Evolutionary conservation across 2,329 filamentous ascomycete species (phyloP).

Genomic region (Metarhizium humberi): DNA sequence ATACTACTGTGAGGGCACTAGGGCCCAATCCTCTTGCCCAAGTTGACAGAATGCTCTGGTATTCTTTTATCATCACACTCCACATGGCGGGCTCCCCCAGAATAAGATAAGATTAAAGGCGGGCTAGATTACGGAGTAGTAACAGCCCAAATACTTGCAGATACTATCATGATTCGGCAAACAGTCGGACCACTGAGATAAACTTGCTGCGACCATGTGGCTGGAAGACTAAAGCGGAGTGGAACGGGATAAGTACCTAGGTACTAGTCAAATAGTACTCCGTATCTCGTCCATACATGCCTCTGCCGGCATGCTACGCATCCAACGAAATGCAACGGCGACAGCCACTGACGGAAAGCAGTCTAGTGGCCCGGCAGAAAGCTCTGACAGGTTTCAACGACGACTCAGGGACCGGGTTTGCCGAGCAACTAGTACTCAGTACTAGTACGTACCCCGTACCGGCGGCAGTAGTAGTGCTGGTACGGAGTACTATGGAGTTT

Average conservation of each 20-base stretch:
- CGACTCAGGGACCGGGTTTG: not conserved
- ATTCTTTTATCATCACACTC: no score
- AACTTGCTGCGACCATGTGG: slow-evolving; percentile 19
- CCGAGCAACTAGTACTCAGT: not conserved
- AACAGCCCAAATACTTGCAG: no score
- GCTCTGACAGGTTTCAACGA: not conserved
- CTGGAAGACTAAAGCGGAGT: slow-evolving; percentile 15
- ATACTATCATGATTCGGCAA: not conserved
- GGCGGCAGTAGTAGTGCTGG: not conserved
- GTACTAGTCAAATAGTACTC: not conserved
- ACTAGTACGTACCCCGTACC: no score
- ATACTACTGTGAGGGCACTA: no score
- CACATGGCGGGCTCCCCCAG: no score
- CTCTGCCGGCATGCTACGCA: not conserved
- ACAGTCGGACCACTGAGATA: slow-evolving; percentile 14
- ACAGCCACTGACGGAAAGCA: not conserved
- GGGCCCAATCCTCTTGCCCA: no score
- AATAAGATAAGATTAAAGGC: not conserved
- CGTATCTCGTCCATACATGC: not conserved
- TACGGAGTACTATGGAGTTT: not conserved
- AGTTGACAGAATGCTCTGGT: no score
- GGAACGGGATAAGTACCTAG: slow-evolving; percentile 6
- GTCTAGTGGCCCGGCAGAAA: not conserved
- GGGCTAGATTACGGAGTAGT: no score
- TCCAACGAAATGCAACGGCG: not conserved